Conservation (phyloP, 306 rosid species). For the Lupinus albus region DNA sequence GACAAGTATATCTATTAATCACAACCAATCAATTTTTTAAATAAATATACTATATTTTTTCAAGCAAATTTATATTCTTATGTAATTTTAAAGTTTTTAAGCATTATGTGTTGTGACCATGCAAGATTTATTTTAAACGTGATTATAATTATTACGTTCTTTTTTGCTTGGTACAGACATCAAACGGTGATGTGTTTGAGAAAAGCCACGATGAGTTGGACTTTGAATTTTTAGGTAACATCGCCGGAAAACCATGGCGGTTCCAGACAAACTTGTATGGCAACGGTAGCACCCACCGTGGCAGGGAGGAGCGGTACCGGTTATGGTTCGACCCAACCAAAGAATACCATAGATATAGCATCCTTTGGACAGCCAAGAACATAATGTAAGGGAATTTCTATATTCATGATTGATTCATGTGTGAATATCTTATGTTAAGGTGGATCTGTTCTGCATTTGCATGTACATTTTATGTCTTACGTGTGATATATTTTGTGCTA, state of each 20-base stretch:
- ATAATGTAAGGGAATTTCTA: conserved; percentile 57
- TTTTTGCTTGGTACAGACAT: conserved; percentile 53
- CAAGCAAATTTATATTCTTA: too few species aligned
- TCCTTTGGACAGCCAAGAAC: conserved; percentile 77
- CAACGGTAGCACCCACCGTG: conserved; percentile 88
- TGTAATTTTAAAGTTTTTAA: too few species aligned
- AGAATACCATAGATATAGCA: conserved; percentile 78
- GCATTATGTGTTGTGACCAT: too few species aligned
- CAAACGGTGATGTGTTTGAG: conserved; percentile 86
- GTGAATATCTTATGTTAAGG: too few species aligned
- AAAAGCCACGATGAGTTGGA: conserved; percentile 90
- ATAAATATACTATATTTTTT: too few species aligned
- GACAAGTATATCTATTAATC: too few species aligned
- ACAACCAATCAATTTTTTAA: too few species aligned
- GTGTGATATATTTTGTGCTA: conserved; percentile 17
- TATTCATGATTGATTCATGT: too few species aligned
- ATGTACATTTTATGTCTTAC: not conserved
- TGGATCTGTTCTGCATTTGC: too few species aligned
- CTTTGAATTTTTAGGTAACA: conserved; percentile 87
- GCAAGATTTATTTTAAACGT: too few species aligned
- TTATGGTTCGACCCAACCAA: conserved; percentile 92
- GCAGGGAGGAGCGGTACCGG: conserved; percentile 89
- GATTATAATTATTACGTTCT: too few species aligned
- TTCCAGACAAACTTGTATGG: conserved; percentile 94
- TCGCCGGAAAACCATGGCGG: conserved; percentile 89